Evolutionary conservation across 345 rosid species (phyloP).

Genomic region (Crucihimalaya himalaica): DNA sequence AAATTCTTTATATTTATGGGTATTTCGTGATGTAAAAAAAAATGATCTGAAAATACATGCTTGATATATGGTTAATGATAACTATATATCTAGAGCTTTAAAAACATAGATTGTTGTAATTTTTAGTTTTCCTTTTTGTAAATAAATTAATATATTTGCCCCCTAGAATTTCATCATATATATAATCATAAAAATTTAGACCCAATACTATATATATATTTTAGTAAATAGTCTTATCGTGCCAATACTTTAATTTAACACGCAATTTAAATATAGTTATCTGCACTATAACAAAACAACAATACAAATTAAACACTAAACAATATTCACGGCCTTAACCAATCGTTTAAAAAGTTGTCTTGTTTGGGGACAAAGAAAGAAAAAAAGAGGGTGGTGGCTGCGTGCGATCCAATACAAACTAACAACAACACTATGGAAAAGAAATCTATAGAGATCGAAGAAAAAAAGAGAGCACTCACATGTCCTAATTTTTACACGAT

Average conservation of each 20-base stretch:
- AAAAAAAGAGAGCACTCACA: constrained; percentile 20
- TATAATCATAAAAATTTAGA: neutral
- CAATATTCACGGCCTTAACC: neutral
- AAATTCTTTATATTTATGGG: neutral
- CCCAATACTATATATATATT: no score
- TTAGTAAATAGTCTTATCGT: neutral
- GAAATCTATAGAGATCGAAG: constrained; percentile 9
- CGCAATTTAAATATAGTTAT: neutral
- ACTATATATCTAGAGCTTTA: neutral
- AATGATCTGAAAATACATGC: neutral
- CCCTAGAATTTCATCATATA: neutral
- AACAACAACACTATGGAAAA: constrained; percentile 21
- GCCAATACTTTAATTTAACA: neutral
- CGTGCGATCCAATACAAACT: constrained; percentile 19
- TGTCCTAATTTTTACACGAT: constrained; percentile 1
- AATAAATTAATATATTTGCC: neutral
- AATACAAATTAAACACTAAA: neutral
- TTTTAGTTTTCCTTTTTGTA: neutral
- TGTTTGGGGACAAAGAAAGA: neutral
- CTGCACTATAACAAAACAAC: neutral
- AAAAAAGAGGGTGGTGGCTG: constrained; percentile 14
- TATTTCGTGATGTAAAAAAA: neutral
- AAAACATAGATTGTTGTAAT: neutral
- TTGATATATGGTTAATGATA: neutral
- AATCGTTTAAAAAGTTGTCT: constrained; percentile 1